Percentiles rank a stretch among this genome's conserved stretches.
These are phyloP conservation scores for Wallacemonas sp. DNA, from an alignment of 208 protist genomes.

Conservation along the genomic window DNA sequence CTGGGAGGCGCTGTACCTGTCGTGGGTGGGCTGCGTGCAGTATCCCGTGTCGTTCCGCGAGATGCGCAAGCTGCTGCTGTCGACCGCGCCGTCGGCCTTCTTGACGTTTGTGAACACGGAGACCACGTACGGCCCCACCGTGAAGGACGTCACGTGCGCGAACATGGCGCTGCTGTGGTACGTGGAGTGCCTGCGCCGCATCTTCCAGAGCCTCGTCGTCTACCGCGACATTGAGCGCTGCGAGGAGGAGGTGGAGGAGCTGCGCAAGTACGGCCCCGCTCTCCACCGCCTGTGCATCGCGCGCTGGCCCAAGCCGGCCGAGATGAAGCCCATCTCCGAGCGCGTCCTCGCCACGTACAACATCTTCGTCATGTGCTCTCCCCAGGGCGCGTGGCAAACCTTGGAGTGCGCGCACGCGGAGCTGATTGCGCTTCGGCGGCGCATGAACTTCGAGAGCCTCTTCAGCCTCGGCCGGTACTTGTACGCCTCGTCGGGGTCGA, in stretches of 20 bases:
- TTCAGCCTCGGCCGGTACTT: constrained; percentile 52
- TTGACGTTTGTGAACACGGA: constrained; percentile 23
- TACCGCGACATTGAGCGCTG: constrained; percentile 46
- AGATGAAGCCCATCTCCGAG: constrained; percentile 23
- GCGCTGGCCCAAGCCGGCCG: constrained; percentile 30
- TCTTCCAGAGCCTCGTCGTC: constrained; percentile 42
- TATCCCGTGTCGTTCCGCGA: constrained; percentile 31
- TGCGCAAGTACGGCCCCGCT: constrained; percentile 27
- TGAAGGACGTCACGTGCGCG: constrained; percentile 28
- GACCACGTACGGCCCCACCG: constrained; percentile 21
- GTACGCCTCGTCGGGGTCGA: constrained; percentile 38
- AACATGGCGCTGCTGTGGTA: constrained; percentile 62
- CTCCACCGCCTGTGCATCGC: constrained; percentile 43
- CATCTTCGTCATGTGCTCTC: constrained; percentile 30
- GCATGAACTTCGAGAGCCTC: constrained; percentile 37
- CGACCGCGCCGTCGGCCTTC: constrained; percentile 31
- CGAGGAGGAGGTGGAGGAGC: constrained; percentile 38
- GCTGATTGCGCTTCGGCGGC: constrained; percentile 27
- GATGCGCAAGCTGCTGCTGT: constrained; percentile 39
- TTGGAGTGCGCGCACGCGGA: constrained; percentile 30
- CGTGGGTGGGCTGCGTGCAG: constrained; percentile 32
- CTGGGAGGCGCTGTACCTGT: constrained; percentile 39
- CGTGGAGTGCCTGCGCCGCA: constrained; percentile 37
- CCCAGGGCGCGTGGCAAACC: constrained; percentile 33
- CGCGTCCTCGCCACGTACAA: constrained; percentile 13